phyloP scores from a whole-genome alignment of 2,329 filamentous ascomycete species.

The Hirsutella rhossiliensis region DNA sequence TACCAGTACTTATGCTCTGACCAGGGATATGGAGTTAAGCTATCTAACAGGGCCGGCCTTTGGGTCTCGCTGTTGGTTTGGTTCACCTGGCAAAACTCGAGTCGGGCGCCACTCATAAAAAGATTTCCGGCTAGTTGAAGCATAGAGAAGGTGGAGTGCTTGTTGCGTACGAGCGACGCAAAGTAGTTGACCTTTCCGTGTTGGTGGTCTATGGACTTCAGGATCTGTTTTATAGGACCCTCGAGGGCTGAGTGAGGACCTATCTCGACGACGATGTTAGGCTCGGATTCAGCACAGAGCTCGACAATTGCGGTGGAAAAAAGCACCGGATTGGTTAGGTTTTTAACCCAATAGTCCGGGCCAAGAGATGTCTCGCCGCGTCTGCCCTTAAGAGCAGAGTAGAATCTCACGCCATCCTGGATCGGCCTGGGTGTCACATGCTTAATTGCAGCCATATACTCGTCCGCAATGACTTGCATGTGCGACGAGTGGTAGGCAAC shows the following conservation, averaged over 20 bases:
- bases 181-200: slow-evolving; percentile 31
- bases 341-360: slow-evolving; percentile 33
- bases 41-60: slow-evolving; percentile 31
- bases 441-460: slow-evolving; percentile 22
- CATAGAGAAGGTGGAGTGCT: slow-evolving; percentile 33
- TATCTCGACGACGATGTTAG: neutral
- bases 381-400: too few species aligned
- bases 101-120: slow-evolving; percentile 29
- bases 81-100: too few species aligned
- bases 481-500: slow-evolving; percentile 42
- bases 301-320: neutral
- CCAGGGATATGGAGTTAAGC: slow-evolving; percentile 35
- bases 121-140: slow-evolving; percentile 30
- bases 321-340: slow-evolving; percentile 6
- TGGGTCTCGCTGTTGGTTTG: slow-evolving; percentile 4
- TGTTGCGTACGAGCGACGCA: slow-evolving; percentile 36
- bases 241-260: neutral
- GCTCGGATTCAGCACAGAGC: neutral
- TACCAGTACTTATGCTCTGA: slow-evolving; percentile 34
- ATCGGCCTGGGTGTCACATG: too few species aligned
- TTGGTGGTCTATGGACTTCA: too few species aligned
- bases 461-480: slow-evolving; percentile 36
- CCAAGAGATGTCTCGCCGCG: slow-evolving; percentile 18
- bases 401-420: too few species aligned
- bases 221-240: slow-evolving; percentile 30